Conservation (phyloP, 148 eudicot genomes). For the Rheum nobile region DNA sequence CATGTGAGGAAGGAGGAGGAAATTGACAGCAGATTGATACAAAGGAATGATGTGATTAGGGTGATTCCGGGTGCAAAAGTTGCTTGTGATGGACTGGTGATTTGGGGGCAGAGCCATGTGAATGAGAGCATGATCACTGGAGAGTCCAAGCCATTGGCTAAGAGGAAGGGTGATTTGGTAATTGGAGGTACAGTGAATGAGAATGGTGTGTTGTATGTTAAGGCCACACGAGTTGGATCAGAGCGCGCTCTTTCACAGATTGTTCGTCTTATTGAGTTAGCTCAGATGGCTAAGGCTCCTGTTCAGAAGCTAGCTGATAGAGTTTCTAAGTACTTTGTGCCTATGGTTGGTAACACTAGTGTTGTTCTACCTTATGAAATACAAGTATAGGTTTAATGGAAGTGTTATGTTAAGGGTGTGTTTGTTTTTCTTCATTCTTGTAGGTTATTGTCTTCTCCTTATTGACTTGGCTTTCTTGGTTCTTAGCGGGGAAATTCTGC, state of each 20-base stretch:
- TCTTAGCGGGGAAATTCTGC: slow-evolving; percentile 52
- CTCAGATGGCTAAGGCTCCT: slow-evolving; percentile 98
- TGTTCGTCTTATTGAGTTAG: slow-evolving; percentile 87
- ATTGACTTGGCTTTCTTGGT: slow-evolving; percentile 82
- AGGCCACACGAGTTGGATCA: slow-evolving; percentile 79
- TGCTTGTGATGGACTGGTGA: slow-evolving; percentile 79
- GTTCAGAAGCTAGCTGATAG: slow-evolving; percentile 94
- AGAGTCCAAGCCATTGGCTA: slow-evolving; percentile 80
- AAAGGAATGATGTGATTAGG: slow-evolving; percentile 67
- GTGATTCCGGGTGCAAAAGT: slow-evolving; percentile 87
- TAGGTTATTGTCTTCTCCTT: slow-evolving; percentile 72
- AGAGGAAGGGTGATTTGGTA: slow-evolving; percentile 70
- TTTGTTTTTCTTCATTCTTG: not conserved
- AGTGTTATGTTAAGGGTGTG: not conserved
- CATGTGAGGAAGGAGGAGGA: slow-evolving; percentile 58
- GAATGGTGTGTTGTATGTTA: slow-evolving; percentile 77
- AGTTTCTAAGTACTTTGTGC: slow-evolving; percentile 81
- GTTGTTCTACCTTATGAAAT: not conserved
- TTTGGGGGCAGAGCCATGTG: slow-evolving; percentile 87
- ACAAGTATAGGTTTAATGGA: not conserved
- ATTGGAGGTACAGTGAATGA: slow-evolving; percentile 96
- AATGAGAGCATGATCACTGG: slow-evolving; percentile 97
- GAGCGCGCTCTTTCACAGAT: slow-evolving; percentile 95
- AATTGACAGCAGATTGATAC: slow-evolving; percentile 74
- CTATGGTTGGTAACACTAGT: slow-evolving; percentile 41